phyloP scores from a whole-genome alignment of 352 stramenopile genomes.

The Albugo candida region DNA sequence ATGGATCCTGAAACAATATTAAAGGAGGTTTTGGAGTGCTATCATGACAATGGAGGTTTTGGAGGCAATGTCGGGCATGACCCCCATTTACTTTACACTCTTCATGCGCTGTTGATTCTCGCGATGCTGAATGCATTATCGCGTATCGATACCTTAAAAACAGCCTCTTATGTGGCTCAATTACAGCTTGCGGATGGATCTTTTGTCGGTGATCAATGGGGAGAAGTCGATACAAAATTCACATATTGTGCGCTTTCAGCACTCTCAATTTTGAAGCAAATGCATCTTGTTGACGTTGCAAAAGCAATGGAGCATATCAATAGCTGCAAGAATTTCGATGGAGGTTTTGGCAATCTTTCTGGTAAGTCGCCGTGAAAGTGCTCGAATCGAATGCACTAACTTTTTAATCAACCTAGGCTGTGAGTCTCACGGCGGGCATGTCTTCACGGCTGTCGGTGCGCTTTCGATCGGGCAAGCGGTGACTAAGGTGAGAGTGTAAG shows the following conservation, averaged over 20 bases:
- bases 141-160: slow-evolving; percentile 58
- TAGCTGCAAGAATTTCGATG: slow-evolving; percentile 94
- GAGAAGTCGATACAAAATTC: slow-evolving; percentile 98
- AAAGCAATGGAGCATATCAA: slow-evolving; percentile 86
- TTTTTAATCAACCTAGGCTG: slow-evolving; percentile 74
- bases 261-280: slow-evolving; percentile 82
- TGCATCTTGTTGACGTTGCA: slow-evolving; percentile 77
- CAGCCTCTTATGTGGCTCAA: slow-evolving; percentile 60
- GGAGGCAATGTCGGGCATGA: slow-evolving; percentile 93
- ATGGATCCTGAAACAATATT: slow-evolving; percentile 76
- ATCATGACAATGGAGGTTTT: slow-evolving; percentile 85
- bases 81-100: slow-evolving; percentile 94
- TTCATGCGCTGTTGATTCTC: slow-evolving; percentile 94
- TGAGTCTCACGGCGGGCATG: slow-evolving; percentile 94
- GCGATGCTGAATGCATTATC: slow-evolving; percentile 83
- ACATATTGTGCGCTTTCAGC: slow-evolving; percentile 95
- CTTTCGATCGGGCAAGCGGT: slow-evolving; percentile 74
- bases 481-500: slow-evolving; percentile 13
- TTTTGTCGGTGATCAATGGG: slow-evolving; percentile 93
- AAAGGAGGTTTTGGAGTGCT: slow-evolving; percentile 90
- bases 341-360: slow-evolving; percentile 79
- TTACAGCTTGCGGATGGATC: slow-evolving; percentile 94
- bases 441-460: slow-evolving; percentile 94
- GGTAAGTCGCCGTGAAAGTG: slow-evolving; percentile 8
- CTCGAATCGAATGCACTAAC: slow-evolving; percentile 12